Percentiles rank a stretch among this genome's conserved stretches.
Conservation (phyloP, 108 stramenopile species). For the Stephanodiscus triporus region DNA sequence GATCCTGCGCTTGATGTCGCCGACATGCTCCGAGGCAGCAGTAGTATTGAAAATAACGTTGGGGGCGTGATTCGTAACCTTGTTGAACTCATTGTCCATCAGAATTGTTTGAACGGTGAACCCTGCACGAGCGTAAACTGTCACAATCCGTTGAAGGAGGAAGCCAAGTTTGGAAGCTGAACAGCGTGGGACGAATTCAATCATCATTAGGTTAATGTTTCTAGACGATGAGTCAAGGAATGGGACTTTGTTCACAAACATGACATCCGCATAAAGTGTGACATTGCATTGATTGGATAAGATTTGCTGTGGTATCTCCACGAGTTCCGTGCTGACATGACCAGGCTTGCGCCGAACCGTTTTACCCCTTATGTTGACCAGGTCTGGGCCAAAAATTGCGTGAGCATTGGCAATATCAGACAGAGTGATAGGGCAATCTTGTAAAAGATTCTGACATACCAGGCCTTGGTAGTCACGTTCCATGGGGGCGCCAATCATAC, state of each 20-base stretch:
- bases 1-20: conserved; percentile 46
- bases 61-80: background rate
- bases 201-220: background rate
- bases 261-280: too few species aligned
- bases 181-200: background rate
- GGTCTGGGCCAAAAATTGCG: too few species aligned
- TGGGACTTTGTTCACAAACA: too few species aligned
- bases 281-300: too few species aligned
- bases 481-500: background rate
- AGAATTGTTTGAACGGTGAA: background rate
- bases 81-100: conserved; percentile 21
- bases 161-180: background rate
- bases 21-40: conserved; percentile 44
- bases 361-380: too few species aligned
- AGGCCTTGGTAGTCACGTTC: background rate
- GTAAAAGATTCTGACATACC: background rate
- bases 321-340: too few species aligned
- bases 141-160: background rate
- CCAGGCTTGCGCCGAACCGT: too few species aligned
- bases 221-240: background rate
- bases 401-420: too few species aligned
- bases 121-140: background rate
- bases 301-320: too few species aligned
- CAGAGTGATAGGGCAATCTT: too few species aligned
- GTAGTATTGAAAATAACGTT: conserved; percentile 4